Evolutionary conservation across 2,329 filamentous ascomycete species (phyloP), one percentile per base, ranked within the genome.

Genomic region (Fusarium sororula): DNA sequence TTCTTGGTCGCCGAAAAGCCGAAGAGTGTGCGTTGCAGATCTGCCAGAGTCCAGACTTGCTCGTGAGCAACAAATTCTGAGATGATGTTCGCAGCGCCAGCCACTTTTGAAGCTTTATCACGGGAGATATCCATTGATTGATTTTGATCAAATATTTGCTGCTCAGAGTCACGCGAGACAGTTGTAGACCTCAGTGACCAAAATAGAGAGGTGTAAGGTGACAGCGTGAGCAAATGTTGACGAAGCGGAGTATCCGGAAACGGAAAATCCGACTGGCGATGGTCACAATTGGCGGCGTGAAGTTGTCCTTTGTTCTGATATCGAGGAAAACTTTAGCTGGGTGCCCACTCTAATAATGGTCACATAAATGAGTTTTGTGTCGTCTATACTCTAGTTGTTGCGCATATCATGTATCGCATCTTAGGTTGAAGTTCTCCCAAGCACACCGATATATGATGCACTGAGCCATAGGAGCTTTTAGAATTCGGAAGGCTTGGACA

Each of bases 31-130:
- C n/a, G 28, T 51, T 47, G 42, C 22, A 77, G 56, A 6, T 76
- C 67, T 6, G 56, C 14, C 14, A 54, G 44, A 24, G 32, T 53
- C 17, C 24, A 39, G 11, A 77, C 37, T 53, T 75, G 63, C 41
- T 77, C 61, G 20, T 67, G 37, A 20, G 75, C 65, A 22, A 75
- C 55, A 42, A 77, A 77, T 15, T 61, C 26, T 4, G 75, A 68
- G 24, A 77, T 35, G 11, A 41, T 35, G 35, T 77, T 77, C 20
- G 41, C 42, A 55, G 71, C 62, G 35, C 63, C 55, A 38, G 56
- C 62, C 28, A 50, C 66, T 32, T n/a, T 32, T 10, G 37, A 24
- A 13, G 12, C 42, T n/a, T 45, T 32, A 30, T 57, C 41, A 7
- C 24, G 50, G 9, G 42, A 63, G 18, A 35, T n/a, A 17, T 30